These are phyloP conservation scores for Lachancea lanzarotensis DNA, from an alignment of 805 yeast species.

Conservation along the genomic window DNA sequence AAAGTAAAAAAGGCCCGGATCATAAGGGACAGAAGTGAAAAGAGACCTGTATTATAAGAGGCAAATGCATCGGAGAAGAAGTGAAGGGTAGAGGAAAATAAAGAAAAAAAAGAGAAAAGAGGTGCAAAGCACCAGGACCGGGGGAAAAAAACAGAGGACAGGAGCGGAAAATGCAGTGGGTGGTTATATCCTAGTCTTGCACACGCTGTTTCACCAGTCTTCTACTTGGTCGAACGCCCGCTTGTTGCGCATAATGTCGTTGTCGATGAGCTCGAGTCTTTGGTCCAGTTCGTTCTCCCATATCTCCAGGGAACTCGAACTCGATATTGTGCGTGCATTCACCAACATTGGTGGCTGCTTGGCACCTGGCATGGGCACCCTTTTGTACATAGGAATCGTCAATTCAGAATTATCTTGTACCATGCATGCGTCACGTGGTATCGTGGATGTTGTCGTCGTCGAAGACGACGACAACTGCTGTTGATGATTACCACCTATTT, in stretches of 20 bases:
- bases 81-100: no score
- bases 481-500: conserved; percentile 12
- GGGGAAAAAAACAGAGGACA: no score
- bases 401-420: conserved; percentile 21
- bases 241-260: conserved; percentile 22
- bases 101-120: no score
- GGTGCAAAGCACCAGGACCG: no score
- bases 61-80: no score
- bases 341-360: conserved; percentile 33
- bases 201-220: background rate
- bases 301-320: conserved; percentile 34
- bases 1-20: no score
- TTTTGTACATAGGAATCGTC: conserved; percentile 28
- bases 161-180: no score
- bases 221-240: conserved; percentile 11
- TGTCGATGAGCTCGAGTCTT: conserved; percentile 32
- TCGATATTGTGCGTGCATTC: conserved; percentile 29
- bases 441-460: background rate
- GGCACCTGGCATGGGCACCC: conserved; percentile 33
- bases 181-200: no score
- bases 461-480: conserved; percentile 2
- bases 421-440: conserved; percentile 7
- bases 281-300: conserved; percentile 36
- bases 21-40: no score
- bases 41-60: no score